phyloP scores from a whole-genome alignment of 108 stramenopile genomes.

The Conticribra weissflogii region DNA sequence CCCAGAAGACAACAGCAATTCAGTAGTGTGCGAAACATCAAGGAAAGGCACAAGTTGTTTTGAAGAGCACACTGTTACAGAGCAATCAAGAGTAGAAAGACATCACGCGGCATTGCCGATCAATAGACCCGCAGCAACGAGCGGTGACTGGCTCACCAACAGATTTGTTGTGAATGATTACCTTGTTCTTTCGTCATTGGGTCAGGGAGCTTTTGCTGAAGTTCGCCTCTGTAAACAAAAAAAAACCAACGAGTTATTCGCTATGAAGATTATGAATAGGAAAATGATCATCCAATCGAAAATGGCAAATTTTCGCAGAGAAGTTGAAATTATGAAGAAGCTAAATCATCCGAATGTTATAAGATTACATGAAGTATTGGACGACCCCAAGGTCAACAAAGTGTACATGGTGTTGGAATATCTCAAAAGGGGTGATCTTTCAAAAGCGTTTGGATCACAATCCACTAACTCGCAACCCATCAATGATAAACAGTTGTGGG shows the following conservation, averaged over 20 bases:
- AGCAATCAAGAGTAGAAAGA: conserved; percentile 20
- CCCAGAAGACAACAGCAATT: neutral
- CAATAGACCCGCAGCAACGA: conserved; percentile 12
- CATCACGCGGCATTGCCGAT: conserved; percentile 24
- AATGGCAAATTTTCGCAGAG: conserved; percentile 63
- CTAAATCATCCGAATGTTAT: conserved; percentile 35
- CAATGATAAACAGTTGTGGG: conserved; percentile 13
- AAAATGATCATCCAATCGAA: conserved; percentile 12
- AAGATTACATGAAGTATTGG: conserved; percentile 33
- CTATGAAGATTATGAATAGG: conserved; percentile 79
- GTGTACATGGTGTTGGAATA: conserved; percentile 82
- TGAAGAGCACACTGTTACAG: neutral
- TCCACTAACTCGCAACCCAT: neutral
- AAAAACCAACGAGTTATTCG: conserved; percentile 55
- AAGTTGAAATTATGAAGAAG: conserved; percentile 76
- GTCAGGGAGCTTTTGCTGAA: conserved; percentile 69
- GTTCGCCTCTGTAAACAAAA: conserved; percentile 70
- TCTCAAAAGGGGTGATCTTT: conserved; percentile 69
- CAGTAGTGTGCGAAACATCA: neutral
- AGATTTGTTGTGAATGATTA: conserved; percentile 71
- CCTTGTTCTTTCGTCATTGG: conserved; percentile 63
- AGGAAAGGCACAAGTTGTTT: neutral
- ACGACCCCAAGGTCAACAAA: conserved; percentile 74
- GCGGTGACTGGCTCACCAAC: conserved; percentile 37
- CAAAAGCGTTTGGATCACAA: conserved; percentile 59